Base-by-base conservation (phyloP, 2,329 filamentous ascomycete species). In the Didymosphaeria variabile region DNA sequence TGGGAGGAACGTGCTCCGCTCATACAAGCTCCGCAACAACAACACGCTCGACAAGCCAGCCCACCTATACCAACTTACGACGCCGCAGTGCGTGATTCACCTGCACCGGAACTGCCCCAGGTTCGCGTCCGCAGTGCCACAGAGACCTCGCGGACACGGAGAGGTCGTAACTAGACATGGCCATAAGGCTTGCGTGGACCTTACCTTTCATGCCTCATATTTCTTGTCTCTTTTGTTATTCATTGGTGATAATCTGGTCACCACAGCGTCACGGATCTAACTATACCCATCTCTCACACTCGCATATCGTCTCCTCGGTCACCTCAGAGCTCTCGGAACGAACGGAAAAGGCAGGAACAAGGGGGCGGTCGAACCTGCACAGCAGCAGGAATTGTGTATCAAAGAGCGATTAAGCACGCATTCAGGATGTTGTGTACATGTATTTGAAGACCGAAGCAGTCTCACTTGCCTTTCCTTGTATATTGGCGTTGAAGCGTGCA, bases 31-130 rank as follows among this genome's bases (percentile, higher is more conserved):
- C 67, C 64, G 42, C 71, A 70, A 62, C 52, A 38, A 13, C 52
- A 45, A 32, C 52, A 60, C 13, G 9, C 19, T 13, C 53, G 29
- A 61, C 63, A 61, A 45, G 55, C 57, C 53, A 58, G 65, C 79
- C 90, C 91, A 26, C 91, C 92, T 0, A 93, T 95, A 65, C 92
- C 92, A 2, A 94, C 88, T 70, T 96, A 96, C 74, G 91, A 89
- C 75, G 91, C 92, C 61, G 92, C 91, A 1, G 84, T 93, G 83
- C 76, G 97, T 90, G 74, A 96, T 93, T 62, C 69, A 45, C 69
- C 73, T 10, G 64, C 49, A 15, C 52, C 51, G 13, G 57, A 63
- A 55, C 29, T 51, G 7, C 67, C 66, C 7, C 66, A 66, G 46
- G 60, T 69, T 19, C 59, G 69, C n/a, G 58, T 69, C 15, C 61